Evolutionary conservation across 2,329 filamentous ascomycete species (phyloP).

Genomic region (Talaromyces sp.): DNA sequence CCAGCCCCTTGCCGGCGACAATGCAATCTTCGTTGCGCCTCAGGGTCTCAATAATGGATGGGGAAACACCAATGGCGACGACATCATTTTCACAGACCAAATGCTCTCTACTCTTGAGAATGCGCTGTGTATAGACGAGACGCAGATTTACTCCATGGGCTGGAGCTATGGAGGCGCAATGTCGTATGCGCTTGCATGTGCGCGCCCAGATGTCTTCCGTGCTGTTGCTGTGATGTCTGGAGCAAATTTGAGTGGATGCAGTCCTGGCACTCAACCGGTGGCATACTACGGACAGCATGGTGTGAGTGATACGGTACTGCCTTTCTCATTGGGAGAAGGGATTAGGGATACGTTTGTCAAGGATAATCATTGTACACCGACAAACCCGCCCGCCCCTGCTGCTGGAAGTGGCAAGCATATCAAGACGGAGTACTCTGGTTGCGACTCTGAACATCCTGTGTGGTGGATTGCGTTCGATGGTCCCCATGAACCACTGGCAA

Average conservation of each 20-base stretch:
- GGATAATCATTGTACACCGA: slow-evolving; percentile 1
- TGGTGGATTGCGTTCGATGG: slow-evolving; percentile 13
- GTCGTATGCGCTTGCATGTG: slow-evolving; percentile 15
- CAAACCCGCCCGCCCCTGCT: slow-evolving; percentile 1
- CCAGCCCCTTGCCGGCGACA: slow-evolving; percentile 5
- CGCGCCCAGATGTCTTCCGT: slow-evolving; percentile 10
- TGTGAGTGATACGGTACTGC: slow-evolving; percentile 9
- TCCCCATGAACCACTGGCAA: slow-evolving; percentile 12
- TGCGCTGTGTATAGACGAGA: slow-evolving; percentile 8
- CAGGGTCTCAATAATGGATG: slow-evolving; percentile 12
- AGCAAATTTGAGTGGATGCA: slow-evolving; percentile 14
- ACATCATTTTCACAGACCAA: slow-evolving; percentile 13
- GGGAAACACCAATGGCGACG: slow-evolving; percentile 1
- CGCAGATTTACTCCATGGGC: slow-evolving; percentile 11
- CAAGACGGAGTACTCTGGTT: slow-evolving; percentile 14
- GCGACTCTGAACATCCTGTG: slow-evolving; percentile 3
- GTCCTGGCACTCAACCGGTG: slow-evolving; percentile 8
- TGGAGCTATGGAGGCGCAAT: slow-evolving; percentile 16
- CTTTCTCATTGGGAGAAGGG: not conserved
- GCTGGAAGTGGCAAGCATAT: slow-evolving; percentile 9
- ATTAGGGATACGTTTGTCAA: slow-evolving; percentile 17
- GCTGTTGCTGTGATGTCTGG: slow-evolving; percentile 16
- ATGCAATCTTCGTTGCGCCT: slow-evolving; percentile 10
- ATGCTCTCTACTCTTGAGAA: slow-evolving; percentile 4
- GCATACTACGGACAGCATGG: slow-evolving; percentile 15